Percentiles rank a stretch among this genome's conserved stretches.
These are phyloP conservation scores for Xylaria acuta DNA, from an alignment of 495 filamentous ascomycete species.

Conservation along the genomic window DNA sequence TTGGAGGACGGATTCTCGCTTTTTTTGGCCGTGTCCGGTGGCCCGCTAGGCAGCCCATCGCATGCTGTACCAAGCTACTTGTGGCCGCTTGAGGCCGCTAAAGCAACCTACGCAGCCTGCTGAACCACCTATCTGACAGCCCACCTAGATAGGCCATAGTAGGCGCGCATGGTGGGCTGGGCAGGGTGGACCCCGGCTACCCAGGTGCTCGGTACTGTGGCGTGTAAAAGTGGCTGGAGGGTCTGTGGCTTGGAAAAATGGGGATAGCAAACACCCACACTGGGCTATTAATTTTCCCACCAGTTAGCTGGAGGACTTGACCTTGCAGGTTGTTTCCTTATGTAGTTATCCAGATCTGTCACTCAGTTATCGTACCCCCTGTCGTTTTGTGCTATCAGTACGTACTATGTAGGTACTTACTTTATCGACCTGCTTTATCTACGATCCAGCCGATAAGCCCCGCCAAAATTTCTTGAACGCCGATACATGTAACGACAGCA, in stretches of 20 bases:
- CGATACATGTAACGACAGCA: slow-evolving; percentile 5
- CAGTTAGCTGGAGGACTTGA: too few species aligned
- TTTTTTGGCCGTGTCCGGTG: slow-evolving; percentile 20
- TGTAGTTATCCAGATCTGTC: too few species aligned
- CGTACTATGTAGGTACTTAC: too few species aligned
- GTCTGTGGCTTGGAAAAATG: too few species aligned
- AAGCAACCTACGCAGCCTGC: not conserved
- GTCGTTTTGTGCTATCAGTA: too few species aligned
- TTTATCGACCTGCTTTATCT: not conserved
- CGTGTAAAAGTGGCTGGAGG: too few species aligned
- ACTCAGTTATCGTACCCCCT: too few species aligned
- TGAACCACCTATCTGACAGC: not conserved
- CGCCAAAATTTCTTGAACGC: slow-evolving; percentile 28
- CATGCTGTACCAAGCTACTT: slow-evolving; percentile 6
- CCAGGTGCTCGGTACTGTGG: slow-evolving; percentile 13
- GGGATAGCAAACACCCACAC: too few species aligned
- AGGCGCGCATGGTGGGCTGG: not conserved
- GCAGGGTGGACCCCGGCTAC: not conserved
- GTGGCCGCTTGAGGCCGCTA: slow-evolving; percentile 10
- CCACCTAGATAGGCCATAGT: not conserved
- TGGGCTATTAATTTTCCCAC: too few species aligned
- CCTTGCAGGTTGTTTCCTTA: too few species aligned
- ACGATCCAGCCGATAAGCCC: slow-evolving; percentile 21
- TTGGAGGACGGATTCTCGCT: slow-evolving; percentile 15
- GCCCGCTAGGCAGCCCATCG: slow-evolving; percentile 4